Evolutionary conservation across 768 basidiomycete species (phyloP), one percentile per base, ranked within the genome.

Genomic region (Wakefieldia striispora): DNA sequence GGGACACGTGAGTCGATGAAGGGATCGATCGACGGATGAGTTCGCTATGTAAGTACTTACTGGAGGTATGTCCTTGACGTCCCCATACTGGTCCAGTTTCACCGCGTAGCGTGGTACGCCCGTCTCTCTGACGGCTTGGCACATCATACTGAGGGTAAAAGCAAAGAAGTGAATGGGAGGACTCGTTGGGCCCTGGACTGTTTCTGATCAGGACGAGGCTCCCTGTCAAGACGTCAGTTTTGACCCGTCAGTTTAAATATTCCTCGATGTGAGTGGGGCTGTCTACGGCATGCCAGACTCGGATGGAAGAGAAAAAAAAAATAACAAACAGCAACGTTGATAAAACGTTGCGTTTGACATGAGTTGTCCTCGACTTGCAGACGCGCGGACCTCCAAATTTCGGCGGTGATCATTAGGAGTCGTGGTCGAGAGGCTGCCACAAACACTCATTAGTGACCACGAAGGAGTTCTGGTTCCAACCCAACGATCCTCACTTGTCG

Each of bases 21-120:
- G 19, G 17, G 2, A 21, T 9, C 2, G 45, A 49, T 60, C 36
- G 7, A 9, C 9, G 43, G 33, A 43, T 6, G 37, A 6, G 20
- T 37, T 40, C 12, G 47, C 64, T 2, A 8, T 26, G 26, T 26
- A 9, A 16, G 33, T 33, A 33, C 33, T 56, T 49, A 65, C 64
- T 21, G 64, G 41, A 4, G 64, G 64, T 12, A 65, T 51, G 38
- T 67, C 64, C 52, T 59, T 65, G 47, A 65, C 56, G 2, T 65
- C 65, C 19, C 64, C 64, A 21, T 65, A 65, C 43, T 42, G 62
- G 0, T 65, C 64, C 9, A 65, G 53, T 29, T 46, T 67, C 45
- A 14, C 39, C 48, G 46, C 64, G 13, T 65, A 67, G 47, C 51
- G 56, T n/a, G 62, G 51, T 33, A 36, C 50, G 19, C 57, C 39